Evolutionary conservation across 2,329 filamentous ascomycete genomes (phyloP).

Genomic region (Calycina marina): DNA sequence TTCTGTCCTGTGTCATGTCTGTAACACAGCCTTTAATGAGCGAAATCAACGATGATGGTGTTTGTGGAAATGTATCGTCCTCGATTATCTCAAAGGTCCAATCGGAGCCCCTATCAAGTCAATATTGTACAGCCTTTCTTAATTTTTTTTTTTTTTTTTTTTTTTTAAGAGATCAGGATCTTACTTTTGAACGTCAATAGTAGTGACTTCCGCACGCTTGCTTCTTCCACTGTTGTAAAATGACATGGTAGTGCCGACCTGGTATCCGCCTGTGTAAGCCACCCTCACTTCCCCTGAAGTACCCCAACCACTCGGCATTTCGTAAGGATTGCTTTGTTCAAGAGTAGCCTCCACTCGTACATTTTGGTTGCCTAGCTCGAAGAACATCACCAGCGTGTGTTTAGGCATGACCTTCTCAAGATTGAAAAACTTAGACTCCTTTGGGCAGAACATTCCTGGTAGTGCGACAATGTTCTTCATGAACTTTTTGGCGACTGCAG

Average conservation of each 20-base stretch:
- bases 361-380: slow-evolving; percentile 9
- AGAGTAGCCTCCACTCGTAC: slow-evolving; percentile 17
- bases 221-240: slow-evolving; percentile 14
- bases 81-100: slow-evolving; percentile 20
- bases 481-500: slow-evolving; percentile 7
- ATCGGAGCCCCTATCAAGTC: slow-evolving; percentile 13
- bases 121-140: too few species aligned
- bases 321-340: not conserved
- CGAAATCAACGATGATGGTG: slow-evolving; percentile 8
- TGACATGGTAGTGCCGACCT: slow-evolving; percentile 12
- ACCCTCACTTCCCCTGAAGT: not conserved
- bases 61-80: slow-evolving; percentile 12
- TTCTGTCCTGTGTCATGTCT: slow-evolving; percentile 4
- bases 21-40: slow-evolving; percentile 13
- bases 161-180: not conserved
- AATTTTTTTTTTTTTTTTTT: slow-evolving; percentile 1
- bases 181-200: slow-evolving; percentile 14
- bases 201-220: slow-evolving; percentile 15
- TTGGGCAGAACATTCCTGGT: slow-evolving; percentile 11
- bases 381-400: slow-evolving; percentile 14
- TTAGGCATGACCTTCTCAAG: slow-evolving; percentile 11
- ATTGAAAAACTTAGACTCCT: slow-evolving; percentile 1
- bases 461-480: slow-evolving; percentile 8
- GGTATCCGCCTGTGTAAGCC: slow-evolving; percentile 7
- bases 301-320: not conserved